A percentile compares a stretch with the other conserved stretches of the same genome.
These are phyloP conservation scores for Nannochloris sp. DNA, from an alignment of 139 green algal species.

Conservation along the genomic window DNA sequence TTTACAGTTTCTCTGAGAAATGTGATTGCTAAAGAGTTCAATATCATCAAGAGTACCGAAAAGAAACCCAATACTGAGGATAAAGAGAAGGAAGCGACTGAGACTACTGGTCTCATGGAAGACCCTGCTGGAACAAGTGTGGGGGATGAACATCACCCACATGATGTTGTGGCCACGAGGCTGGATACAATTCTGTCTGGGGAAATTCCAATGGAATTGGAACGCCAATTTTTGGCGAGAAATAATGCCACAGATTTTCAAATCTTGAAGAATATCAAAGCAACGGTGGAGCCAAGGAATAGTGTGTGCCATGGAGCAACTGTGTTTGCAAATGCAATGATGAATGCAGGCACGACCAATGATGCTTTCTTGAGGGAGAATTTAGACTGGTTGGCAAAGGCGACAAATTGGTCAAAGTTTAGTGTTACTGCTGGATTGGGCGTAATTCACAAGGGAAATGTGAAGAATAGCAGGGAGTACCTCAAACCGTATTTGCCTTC, in stretches of 20 bases:
- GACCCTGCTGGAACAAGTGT: conserved; percentile 14
- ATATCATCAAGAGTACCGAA: not conserved
- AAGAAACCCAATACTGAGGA: conserved; percentile 7
- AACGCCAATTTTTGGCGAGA: conserved; percentile 92
- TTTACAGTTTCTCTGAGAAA: conserved; percentile 55
- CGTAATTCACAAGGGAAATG: conserved; percentile 91
- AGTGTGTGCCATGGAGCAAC: conserved; percentile 84
- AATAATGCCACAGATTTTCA: conserved; percentile 70
- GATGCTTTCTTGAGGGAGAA: conserved; percentile 95
- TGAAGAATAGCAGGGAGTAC: conserved; percentile 61
- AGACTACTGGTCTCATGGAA: conserved; percentile 3
- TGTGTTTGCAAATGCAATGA: conserved; percentile 92
- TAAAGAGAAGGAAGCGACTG: conserved; percentile 26
- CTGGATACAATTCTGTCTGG: conserved; percentile 65
- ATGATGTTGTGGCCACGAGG: not conserved
- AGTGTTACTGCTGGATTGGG: conserved; percentile 92
- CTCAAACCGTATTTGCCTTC: conserved; percentile 92
- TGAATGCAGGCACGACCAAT: conserved; percentile 89
- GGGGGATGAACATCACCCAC: not conserved
- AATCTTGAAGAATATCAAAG: conserved; percentile 89
- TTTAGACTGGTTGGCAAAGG: conserved; percentile 89
- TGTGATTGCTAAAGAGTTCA: conserved; percentile 7
- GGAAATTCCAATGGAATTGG: conserved; percentile 71
- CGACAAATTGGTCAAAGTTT: conserved; percentile 99
- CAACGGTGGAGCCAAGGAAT: conserved; percentile 58